Base-by-base conservation (phyloP, 345 rosid genomes). In the Gossypium mustelinum region DNA sequence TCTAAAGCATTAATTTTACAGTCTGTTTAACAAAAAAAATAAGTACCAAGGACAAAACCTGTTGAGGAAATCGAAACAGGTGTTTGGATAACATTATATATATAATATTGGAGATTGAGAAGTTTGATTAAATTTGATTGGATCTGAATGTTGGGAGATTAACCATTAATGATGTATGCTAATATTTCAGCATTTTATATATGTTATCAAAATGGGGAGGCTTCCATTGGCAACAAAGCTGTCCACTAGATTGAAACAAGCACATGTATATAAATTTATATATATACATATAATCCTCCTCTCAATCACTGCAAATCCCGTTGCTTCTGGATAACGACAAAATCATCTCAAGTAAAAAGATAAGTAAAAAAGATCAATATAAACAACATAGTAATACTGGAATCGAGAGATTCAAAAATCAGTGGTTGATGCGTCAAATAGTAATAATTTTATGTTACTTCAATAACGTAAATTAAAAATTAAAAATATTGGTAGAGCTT, bases 231-330 rank as follows among this genome's bases (percentile, higher is more conserved):
- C 68, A 60, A 73, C 69, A 73, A 60, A 60, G 68, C 27, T 61
- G 27, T 61, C 48, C 64, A 25, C 12, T 12, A 39, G 1, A 48
- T 17, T 22, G 50, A 70, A 54, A 11, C 75, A 71, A n/a, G 8
- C 10, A 9, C 2, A 17, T 44, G 10, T 16, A 6, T n/a, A 12
- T 18, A 0, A 57, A 20, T 20, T 20, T 20, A 1, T 20, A 20
- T 20, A 20, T 20, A 20, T 20, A 20, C 22, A 20, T 20, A 20
- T 20, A 20, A 20, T 57, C 20, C 58, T 22, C 66, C 44, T 39
- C 4, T 43, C 61, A 45, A 66, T 39, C 64, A 11, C 76, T 27
- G 63, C 79, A 81, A 78, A 80, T 80, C 80, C 84, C 80, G 60
- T n/a, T 76, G 80, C 78, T 59, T 41, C 52, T 75, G 80, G 70